Evolutionary conservation across 2,329 filamentous ascomycete genomes (phyloP), one percentile per base, ranked within the genome.

Genomic region (Stachybotrys chlorohalonatus): DNA sequence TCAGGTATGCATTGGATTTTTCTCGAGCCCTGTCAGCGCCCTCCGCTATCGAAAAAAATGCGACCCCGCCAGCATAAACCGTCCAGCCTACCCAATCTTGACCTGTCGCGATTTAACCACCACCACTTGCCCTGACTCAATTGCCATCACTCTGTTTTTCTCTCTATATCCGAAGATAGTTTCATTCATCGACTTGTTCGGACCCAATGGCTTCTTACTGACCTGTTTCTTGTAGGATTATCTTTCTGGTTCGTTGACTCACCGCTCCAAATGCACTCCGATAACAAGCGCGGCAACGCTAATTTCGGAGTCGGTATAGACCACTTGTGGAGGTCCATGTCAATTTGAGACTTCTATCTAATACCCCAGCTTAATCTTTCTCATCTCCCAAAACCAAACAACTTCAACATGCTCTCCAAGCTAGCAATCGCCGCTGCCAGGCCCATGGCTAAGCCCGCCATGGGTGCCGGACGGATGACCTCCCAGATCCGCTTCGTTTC

Each of bases 201-300:
- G 48, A 54, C 54, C 54, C 61, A 61, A 63, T 61, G 58, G 56
- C 56, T 52, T 46, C 56, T 66, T 68, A 65, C 78, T 82, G 74
- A 81, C 70, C 55, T 59, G 58, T 62, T 61, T 57, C 58, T 60
- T 62, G 55, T 66, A 87, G 85, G 85, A 88, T 80, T 88, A 88
- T 81, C 82, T 88, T 74, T 88, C 85, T 83, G 85, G 85, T 87
- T 73, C 67, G 81, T 74, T 73, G 69, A 74, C 73, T 77, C 73
- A 76, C 73, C 71, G 70, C 70, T 66, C 62, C 56, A 53, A 58
- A 53, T 54, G 49, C 51, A 30, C 30, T 51, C 24, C 51, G 53
- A 51, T 55, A 47, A 53, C 52, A 56, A 52, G 52, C 47, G 55
- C 54, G 55, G 53, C 53, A 55, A 55, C 57, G 58, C 62, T 62